Conservation (phyloP, 805 yeast species). For the Candida dajiaensis region DNA sequence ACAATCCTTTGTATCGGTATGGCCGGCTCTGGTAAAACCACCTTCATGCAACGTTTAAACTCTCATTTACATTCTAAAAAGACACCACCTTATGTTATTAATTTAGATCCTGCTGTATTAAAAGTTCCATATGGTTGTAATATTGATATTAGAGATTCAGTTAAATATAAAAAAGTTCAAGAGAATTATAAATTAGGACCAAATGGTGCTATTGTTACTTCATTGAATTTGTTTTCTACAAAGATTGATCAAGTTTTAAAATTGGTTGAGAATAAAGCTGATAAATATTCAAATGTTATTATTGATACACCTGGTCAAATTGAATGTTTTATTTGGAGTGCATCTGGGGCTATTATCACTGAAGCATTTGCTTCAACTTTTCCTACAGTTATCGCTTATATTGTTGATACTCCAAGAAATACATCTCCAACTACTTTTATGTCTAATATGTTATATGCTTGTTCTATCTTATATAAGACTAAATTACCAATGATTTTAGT, state of each 20-base stretch:
- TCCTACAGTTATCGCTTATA: slow-evolving; percentile 93
- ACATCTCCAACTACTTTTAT: slow-evolving; percentile 94
- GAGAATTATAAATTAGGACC: slow-evolving; percentile 94
- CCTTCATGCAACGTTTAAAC: slow-evolving; percentile 92
- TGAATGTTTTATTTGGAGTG: slow-evolving; percentile 98
- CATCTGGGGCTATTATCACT: slow-evolving; percentile 93
- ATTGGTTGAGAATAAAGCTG: slow-evolving; percentile 70
- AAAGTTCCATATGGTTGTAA: slow-evolving; percentile 92
- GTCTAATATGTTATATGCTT: slow-evolving; percentile 97
- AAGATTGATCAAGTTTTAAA: slow-evolving; percentile 93
- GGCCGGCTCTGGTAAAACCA: slow-evolving; percentile 92
- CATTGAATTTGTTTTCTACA: slow-evolving; percentile 85
- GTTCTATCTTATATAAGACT: slow-evolving; percentile 93
- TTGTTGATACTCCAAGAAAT: slow-evolving; percentile 94
- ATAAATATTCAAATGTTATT: slow-evolving; percentile 58
- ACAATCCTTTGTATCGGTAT: slow-evolving; percentile 52
- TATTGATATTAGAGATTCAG: slow-evolving; percentile 93
- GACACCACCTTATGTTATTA: slow-evolving; percentile 83
- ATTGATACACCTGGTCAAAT: slow-evolving; percentile 99
- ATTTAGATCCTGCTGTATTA: slow-evolving; percentile 93
- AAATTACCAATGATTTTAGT: slow-evolving; percentile 95
- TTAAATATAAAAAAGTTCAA: slow-evolving; percentile 94
- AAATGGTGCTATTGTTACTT: slow-evolving; percentile 96
- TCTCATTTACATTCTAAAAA: slow-evolving; percentile 74
- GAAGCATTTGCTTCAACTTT: slow-evolving; percentile 94